Base-by-base conservation (phyloP, 2,329 filamentous ascomycete species). In the Pyrenophora seminiperda region DNA sequence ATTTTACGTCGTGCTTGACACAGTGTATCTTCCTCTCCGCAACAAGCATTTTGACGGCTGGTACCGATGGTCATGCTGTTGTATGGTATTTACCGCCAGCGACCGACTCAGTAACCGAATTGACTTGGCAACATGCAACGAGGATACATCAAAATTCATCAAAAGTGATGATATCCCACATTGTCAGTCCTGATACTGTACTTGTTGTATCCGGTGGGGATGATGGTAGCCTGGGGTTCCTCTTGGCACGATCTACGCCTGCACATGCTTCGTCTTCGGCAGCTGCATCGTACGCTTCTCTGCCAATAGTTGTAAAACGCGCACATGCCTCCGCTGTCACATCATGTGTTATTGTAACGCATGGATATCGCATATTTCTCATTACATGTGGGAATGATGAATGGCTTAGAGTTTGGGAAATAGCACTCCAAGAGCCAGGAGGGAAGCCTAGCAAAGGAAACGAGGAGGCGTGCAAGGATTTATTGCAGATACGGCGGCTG, bases 161-260 rank as follows among this genome's bases (percentile, higher is more conserved):
- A 68, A 95, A 96, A 70, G 65, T 71, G 0, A 68, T 81, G 49
- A 67, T 75, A 3, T 43, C 73, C 4, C 50, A 70, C 1, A 37
- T 62, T 20, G 42, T 77, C 11, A 59, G 64, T 14, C 29, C 67
- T 22, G 62, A 59, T n/a, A 58, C 73, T 42, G 60, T 76, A 58
- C 58, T 89, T 1, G 66, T 96, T 14, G 71, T 90, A 4, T 91
- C 90, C 0, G 91, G 90, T 19, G 91, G 94, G 17, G 94, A 99
- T 63, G 94, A 97, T 71, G 94, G 94, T 54, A 87, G 88, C 3
- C 71, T 97, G 0, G 86, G 81, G 0, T 66, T 80, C 24, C 60
- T 80, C 20, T 47, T 59, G 30, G 47, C 40, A n/a, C 18, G 18
- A 17, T 19, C 44, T 41, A 7, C 42, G 3, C 10, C 31, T 11